Evolutionary conservation across 257 asterid species (phyloP).

Genomic region (Penstemon eatonii): DNA sequence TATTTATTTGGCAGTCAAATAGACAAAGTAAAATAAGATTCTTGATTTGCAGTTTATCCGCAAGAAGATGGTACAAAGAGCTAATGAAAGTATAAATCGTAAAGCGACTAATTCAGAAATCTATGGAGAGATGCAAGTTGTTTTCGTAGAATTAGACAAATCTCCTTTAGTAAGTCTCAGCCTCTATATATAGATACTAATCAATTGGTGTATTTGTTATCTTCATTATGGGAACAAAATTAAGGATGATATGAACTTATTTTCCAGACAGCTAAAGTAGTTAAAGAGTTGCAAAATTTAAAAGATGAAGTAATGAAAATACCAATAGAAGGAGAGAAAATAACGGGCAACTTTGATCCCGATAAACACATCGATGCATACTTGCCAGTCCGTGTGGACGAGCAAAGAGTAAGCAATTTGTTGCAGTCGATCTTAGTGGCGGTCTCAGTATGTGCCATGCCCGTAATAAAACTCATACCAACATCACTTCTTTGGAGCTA

Average conservation of each 20-base stretch:
- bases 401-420: constrained; percentile 67
- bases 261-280: constrained; percentile 37
- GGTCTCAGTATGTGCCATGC: constrained; percentile 49
- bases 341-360: constrained; percentile 38
- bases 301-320: constrained; percentile 52
- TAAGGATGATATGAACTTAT: neutral
- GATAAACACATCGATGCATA: constrained; percentile 48
- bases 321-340: constrained; percentile 27
- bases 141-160: constrained; percentile 50
- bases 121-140: constrained; percentile 59
- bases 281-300: constrained; percentile 48
- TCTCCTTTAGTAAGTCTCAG: constrained; percentile 42
- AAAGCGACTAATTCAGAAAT: constrained; percentile 51
- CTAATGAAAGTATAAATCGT: constrained; percentile 47
- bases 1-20: too few relatives aligned
- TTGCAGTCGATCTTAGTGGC: constrained; percentile 58
- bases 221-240: neutral
- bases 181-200: neutral
- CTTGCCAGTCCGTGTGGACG: constrained; percentile 64
- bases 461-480: constrained; percentile 53
- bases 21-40: too few relatives aligned
- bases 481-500: constrained; percentile 70
- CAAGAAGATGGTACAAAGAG: constrained; percentile 53
- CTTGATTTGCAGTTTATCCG: constrained; percentile 37
- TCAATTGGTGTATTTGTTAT: neutral